Percentiles rank a stretch among this genome's conserved stretches.
phyloP scores from a whole-genome alignment of 495 filamentous ascomycete species.

The Trichoderma erinaceum region DNA sequence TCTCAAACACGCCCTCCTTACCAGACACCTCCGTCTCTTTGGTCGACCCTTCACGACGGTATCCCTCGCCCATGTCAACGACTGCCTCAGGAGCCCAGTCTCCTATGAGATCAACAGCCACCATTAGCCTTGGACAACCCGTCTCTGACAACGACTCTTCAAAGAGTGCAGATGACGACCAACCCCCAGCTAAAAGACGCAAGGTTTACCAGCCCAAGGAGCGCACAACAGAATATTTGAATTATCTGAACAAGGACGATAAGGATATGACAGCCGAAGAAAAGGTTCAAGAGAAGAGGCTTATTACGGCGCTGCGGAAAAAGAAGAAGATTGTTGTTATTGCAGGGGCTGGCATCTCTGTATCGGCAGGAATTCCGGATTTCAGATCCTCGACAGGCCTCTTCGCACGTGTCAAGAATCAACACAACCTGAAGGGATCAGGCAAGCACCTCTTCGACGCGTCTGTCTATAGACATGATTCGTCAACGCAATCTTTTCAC shows the following conservation, averaged over 20 bases:
- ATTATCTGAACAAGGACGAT: conserved; percentile 52
- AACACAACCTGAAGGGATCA: conserved; percentile 86
- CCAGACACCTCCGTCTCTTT: conserved; percentile 37
- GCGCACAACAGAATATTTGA: conserved; percentile 69
- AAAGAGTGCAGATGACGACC: conserved; percentile 48
- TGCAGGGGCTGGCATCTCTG: conserved; percentile 93
- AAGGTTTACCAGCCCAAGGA: conserved; percentile 59
- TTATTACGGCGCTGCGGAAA: conserved; percentile 72
- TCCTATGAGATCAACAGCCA: conserved; percentile 30
- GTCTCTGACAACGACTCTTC: conserved; percentile 44
- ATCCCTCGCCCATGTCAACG: conserved; percentile 39
- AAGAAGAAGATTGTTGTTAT: conserved; percentile 95
- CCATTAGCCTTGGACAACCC: conserved; percentile 37
- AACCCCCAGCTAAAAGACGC: conserved; percentile 67
- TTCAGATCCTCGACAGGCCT: conserved; percentile 87
- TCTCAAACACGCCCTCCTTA: conserved; percentile 51
- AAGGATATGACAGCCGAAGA: conserved; percentile 22
- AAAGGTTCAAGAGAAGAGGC: conserved; percentile 51
- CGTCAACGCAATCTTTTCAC: conserved; percentile 82
- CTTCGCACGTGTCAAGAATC: conserved; percentile 72
- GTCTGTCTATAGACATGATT: conserved; percentile 88
- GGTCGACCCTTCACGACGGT: conserved; percentile 29
- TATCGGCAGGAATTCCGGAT: conserved; percentile 93
- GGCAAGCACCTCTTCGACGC: conserved; percentile 97
- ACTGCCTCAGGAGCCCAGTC: conserved; percentile 37